A percentile compares a stretch with the other conserved stretches of the same genome.
Evolutionary conservation across 768 basidiomycete species (phyloP).

Genomic region (Sporobolomyces pararoseus): DNA sequence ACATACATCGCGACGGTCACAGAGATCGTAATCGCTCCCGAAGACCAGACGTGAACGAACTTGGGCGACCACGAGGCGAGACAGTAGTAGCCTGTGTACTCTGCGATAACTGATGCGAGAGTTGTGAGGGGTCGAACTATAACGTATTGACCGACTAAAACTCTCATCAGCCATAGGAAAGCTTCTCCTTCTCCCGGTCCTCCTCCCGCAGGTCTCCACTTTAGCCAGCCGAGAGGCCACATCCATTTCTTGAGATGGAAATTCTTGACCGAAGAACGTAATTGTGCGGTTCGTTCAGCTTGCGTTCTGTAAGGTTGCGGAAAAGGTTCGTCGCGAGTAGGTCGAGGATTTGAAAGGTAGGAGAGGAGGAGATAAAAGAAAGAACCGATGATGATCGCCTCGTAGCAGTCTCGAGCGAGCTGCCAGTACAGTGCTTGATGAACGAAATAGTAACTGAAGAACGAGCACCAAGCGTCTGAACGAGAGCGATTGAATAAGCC

Average conservation of each 20-base stretch:
- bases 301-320: slow-evolving; percentile 31
- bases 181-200: slow-evolving; percentile 26
- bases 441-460: slow-evolving; percentile 29
- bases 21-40: slow-evolving; percentile 64
- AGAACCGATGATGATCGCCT: slow-evolving; percentile 67
- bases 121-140: slow-evolving; percentile 32
- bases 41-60: slow-evolving; percentile 63
- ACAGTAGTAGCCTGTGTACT: slow-evolving; percentile 67
- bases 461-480: slow-evolving; percentile 57
- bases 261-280: slow-evolving; percentile 48
- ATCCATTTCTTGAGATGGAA: slow-evolving; percentile 61
- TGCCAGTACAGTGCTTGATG: slow-evolving; percentile 67
- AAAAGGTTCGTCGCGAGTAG: slow-evolving; percentile 15
- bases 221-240: slow-evolving; percentile 63
- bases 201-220: slow-evolving; percentile 56
- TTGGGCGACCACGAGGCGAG: slow-evolving; percentile 65
- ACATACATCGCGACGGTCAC: slow-evolving; percentile 71
- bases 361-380: slow-evolving; percentile 74
- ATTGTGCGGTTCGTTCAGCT: slow-evolving; percentile 23
- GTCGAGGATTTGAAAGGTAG: slow-evolving; percentile 56
- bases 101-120: slow-evolving; percentile 56
- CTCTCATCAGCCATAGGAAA: slow-evolving; percentile 33
- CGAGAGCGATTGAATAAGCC: not conserved
- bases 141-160: slow-evolving; percentile 35
- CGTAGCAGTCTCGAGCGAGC: slow-evolving; percentile 69